Base-by-base conservation (phyloP, 805 yeast species). In the Debaryomyces hansenii region DNA sequence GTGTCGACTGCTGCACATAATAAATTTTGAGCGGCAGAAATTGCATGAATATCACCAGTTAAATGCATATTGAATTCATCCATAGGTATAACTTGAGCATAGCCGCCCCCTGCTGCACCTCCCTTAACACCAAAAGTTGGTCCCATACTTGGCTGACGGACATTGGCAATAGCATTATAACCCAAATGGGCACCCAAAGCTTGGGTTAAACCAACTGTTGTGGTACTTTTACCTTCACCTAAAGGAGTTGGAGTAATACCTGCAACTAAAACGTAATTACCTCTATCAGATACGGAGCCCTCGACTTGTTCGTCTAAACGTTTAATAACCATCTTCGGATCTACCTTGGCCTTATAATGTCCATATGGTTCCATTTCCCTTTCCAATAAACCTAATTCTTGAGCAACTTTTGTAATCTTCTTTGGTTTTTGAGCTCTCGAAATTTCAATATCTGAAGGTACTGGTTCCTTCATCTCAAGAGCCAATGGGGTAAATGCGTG, bases 41-140 rank as follows among this genome's bases (percentile, higher is more conserved):
- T 90, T 39, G 98, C 98, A 69, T 92, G 98, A 55, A 92, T 92
- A 66, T 92, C 99, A 64, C 98, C 98, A 42, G 98, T 92, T 55
- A 92, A 77, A 66, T 92, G 98, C 88, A 94, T 82, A 74, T 94
- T 92, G 77, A 92, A 92, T 71, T 92, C 97, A 69, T 92, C 99
- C 97, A 92, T 92, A 43, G 98, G 98, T 58, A 92, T 91, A 39
- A 92, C 98, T 72, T 92, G 98, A 2, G 98, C 80, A 69, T 90
- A 92, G 40, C 98, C 98, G 64, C 98, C 99, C 58, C 99, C 99
- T 15, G 98, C 98, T 47, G 99, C 99, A 68, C 98, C 98, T 62
- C 99, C 99, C 73, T 92, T 92, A 59, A 92, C 90, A 67, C 99
- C 99, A 60, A 92, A 92, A 15, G 98, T 92, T 42, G 99, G 99